Evolutionary conservation across 169 alveolate species (phyloP).

Genomic region (Cardiosporidium cionae): DNA sequence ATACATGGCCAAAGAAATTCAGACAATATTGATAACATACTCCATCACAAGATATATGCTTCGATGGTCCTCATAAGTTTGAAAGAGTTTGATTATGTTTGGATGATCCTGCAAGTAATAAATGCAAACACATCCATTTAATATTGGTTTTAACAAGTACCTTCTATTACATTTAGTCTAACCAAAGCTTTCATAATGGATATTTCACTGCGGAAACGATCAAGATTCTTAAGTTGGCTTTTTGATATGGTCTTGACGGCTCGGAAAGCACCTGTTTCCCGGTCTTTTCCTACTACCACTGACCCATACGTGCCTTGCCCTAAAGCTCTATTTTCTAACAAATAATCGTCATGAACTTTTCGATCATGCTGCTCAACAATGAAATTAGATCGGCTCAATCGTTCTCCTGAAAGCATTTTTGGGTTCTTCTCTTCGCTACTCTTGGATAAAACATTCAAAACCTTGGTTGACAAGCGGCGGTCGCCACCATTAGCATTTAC

Average conservation of each 20-base stretch:
- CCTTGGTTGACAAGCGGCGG: too few species aligned
- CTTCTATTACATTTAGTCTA: not conserved
- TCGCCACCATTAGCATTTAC: too few species aligned
- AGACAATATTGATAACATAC: not conserved
- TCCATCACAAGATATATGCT: constrained; percentile 69
- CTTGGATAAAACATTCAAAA: too few species aligned
- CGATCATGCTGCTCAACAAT: constrained; percentile 26
- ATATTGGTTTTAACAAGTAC: not conserved
- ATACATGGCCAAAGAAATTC: not conserved
- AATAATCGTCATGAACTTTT: constrained; percentile 28
- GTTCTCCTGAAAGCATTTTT: too few species aligned
- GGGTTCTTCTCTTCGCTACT: too few species aligned
- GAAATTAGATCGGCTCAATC: constrained; percentile 25
- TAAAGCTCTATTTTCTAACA: constrained; percentile 28
- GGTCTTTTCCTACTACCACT: constrained; percentile 38
- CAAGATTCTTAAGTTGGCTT: constrained; percentile 56
- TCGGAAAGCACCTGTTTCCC: constrained; percentile 37
- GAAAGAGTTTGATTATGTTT: constrained; percentile 52
- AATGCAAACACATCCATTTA: not conserved
- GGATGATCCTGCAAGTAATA: constrained; percentile 31
- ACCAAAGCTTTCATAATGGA: constrained; percentile 48
- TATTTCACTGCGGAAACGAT: constrained; percentile 64
- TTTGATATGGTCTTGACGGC: constrained; percentile 67
- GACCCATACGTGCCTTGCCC: constrained; percentile 48
- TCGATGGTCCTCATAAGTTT: constrained; percentile 61